These are phyloP conservation scores for Psophocarpus tetragonolobus DNA, from an alignment of 306 rosid species.

Conservation along the genomic window DNA sequence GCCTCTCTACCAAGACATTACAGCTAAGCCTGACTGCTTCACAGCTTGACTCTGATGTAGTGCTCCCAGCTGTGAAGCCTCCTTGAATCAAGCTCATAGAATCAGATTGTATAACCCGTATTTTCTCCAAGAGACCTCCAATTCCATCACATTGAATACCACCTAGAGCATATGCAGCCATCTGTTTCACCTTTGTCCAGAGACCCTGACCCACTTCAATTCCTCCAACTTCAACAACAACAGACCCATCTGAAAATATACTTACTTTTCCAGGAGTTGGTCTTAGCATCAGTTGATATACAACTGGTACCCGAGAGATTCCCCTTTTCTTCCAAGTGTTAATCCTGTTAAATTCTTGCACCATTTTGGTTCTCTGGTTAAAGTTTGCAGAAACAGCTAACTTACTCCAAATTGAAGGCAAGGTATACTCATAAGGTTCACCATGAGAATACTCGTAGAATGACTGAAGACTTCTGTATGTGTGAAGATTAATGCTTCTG, in stretches of 20 bases:
- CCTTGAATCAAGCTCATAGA: slow-evolving; percentile 84
- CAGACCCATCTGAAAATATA: slow-evolving; percentile 71
- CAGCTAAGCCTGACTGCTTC: slow-evolving; percentile 84
- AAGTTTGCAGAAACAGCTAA: slow-evolving; percentile 62
- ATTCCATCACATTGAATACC: slow-evolving; percentile 57
- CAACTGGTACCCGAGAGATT: slow-evolving; percentile 73
- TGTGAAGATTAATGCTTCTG: slow-evolving; percentile 74
- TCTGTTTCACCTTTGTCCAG: slow-evolving; percentile 95
- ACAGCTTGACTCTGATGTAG: slow-evolving; percentile 93
- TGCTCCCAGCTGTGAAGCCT: slow-evolving; percentile 86
- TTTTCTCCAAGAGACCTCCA: slow-evolving; percentile 53
- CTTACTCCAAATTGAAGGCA: slow-evolving; percentile 79
- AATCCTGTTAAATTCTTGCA: slow-evolving; percentile 61
- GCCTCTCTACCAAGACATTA: slow-evolving; percentile 75
- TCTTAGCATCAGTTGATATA: slow-evolving; percentile 43
- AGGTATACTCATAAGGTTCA: slow-evolving; percentile 75
- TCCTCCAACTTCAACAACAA: slow-evolving; percentile 92
- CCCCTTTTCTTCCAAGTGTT: slow-evolving; percentile 84
- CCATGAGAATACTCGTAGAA: slow-evolving; percentile 57
- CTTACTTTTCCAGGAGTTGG: slow-evolving; percentile 87
- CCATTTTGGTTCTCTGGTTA: slow-evolving; percentile 51
- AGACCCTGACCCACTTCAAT: slow-evolving; percentile 97
- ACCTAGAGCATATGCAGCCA: slow-evolving; percentile 75
- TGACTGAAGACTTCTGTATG: slow-evolving; percentile 58
- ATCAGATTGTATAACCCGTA: slow-evolving; percentile 82